phyloP scores from a whole-genome alignment of 2,329 filamentous ascomycete species.

The Daldinia eschscholtzii region DNA sequence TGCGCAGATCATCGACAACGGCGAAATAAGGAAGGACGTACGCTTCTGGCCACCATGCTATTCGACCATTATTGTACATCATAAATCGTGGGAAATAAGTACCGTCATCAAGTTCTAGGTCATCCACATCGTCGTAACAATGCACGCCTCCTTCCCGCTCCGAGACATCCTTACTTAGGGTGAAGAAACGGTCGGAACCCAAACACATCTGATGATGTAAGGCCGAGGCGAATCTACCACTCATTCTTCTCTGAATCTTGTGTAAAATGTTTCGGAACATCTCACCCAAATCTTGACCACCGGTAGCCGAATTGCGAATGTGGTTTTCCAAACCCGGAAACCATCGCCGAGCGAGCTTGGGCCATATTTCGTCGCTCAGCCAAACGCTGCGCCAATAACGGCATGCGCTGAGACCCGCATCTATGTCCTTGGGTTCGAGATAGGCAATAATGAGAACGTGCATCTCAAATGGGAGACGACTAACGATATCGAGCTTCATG shows the following conservation, averaged over 20 bases:
- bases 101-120: conserved; percentile 39
- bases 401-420: conserved; percentile 42
- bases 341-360: conserved; percentile 48
- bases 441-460: conserved; percentile 47
- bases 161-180: conserved; percentile 46
- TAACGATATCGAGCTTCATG: conserved; percentile 43
- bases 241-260: conserved; percentile 42
- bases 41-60: conserved; percentile 52
- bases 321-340: conserved; percentile 47
- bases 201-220: conserved; percentile 49
- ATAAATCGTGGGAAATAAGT: conserved; percentile 47
- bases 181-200: conserved; percentile 47
- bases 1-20: conserved; percentile 51
- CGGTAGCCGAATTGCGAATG: conserved; percentile 37
- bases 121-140: conserved; percentile 44
- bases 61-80: conserved; percentile 49
- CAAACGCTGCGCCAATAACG: conserved; percentile 46
- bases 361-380: conserved; percentile 51
- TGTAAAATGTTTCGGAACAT: conserved; percentile 45
- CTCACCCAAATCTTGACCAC: conserved; percentile 38
- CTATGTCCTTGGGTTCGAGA: conserved; percentile 47
- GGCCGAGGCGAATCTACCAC: conserved; percentile 47
- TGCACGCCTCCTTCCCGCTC: conserved; percentile 49
- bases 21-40: conserved; percentile 50
- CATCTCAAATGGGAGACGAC: conserved; percentile 50